Conservation (phyloP, 257 asterid species). For the Plantago major region DNA sequence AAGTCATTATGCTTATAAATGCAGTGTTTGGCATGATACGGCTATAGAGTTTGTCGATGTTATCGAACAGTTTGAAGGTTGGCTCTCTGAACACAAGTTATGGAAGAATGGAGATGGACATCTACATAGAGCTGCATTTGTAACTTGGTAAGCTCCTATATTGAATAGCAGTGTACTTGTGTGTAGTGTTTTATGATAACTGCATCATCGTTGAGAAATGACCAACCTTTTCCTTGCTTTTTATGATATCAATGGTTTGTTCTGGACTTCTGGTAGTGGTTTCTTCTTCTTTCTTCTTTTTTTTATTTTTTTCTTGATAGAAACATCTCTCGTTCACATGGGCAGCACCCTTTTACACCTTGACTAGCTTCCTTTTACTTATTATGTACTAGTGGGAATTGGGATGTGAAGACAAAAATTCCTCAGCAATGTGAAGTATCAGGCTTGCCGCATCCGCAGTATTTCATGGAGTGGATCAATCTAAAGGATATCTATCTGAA, state of each 20-base stretch:
- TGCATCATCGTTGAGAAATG: too few species aligned
- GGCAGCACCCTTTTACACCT: too few species aligned
- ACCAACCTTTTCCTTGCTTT: too few species aligned
- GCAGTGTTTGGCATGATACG: slow-evolving; percentile 98
- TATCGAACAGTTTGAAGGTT: slow-evolving; percentile 71
- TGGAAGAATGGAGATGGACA: slow-evolving; percentile 46
- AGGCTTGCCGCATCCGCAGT: slow-evolving; percentile 63
- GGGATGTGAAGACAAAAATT: slow-evolving; percentile 92
- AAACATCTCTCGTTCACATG: too few species aligned
- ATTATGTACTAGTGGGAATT: slow-evolving; percentile 63
- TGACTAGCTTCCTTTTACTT: slow-evolving; percentile 19
- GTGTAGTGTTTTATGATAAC: neutral
- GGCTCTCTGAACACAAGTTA: slow-evolving; percentile 49
- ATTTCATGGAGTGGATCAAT: slow-evolving; percentile 95
- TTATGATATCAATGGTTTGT: too few species aligned
- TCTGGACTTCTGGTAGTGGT: too few species aligned
- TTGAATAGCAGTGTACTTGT: neutral
- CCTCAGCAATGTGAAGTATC: slow-evolving; percentile 85
- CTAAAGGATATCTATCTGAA: slow-evolving; percentile 80
- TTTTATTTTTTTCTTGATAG: too few species aligned
- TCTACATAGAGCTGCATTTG: slow-evolving; percentile 77
- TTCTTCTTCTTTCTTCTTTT: too few species aligned
- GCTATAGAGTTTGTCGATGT: slow-evolving; percentile 72
- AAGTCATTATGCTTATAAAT: slow-evolving; percentile 9
- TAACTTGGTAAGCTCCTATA: slow-evolving; percentile 66